Evolutionary conservation across 1,284 basidiomycete genomes (phyloP), one percentile per base, ranked within the genome.

Genomic region (Heterobasidion occidentale): DNA sequence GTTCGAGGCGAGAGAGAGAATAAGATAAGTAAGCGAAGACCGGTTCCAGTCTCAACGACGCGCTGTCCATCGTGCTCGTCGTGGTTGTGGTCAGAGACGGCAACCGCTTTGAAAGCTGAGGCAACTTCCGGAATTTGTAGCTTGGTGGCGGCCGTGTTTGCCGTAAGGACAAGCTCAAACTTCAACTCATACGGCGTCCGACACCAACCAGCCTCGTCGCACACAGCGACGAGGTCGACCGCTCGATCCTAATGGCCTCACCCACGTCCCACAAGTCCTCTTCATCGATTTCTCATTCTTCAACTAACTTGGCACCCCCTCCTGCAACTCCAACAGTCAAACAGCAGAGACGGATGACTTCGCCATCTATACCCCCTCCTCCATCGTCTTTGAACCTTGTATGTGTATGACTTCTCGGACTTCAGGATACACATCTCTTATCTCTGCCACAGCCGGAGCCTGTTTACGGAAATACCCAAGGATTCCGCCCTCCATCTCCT

Each of bases 401-500:
- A 42, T 50, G 56, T 55, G 19, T 36, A 19, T 19, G 9, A 34
- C 44, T 20, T 27, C 35, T 42, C 8, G 7, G 17, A n/a, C 9
- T n/a, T 27, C 34, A 8, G 19, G 42, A 9, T 17, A 20, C 33
- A 8, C 14, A 34, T 7, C 8, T 33, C 33, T 44, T 9, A 17
- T 20, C 12, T 33, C 46, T 19, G 50, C 7, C 47, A 8, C 54
- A 74, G 72, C 72, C 72, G 34, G 69, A 73, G 53, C 69, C 72
- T 9, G 68, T 70, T 6, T 63, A 65, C 53, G 68, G 65, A 3
- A 62, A 68, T 33, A 56, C 54, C 51, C 57, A 57, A 45, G 54
- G 49, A 68, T 70, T 72, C 55, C 73, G 86, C 47, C 81, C 85
- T 7, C 80, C 79, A 15, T 89, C 86, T 11, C 86, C 87, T 8